Percentiles rank a stretch among this genome's conserved stretches.
phyloP scores from a whole-genome alignment of 2,329 filamentous ascomycete genomes.

The Pseudonectria buxi region DNA sequence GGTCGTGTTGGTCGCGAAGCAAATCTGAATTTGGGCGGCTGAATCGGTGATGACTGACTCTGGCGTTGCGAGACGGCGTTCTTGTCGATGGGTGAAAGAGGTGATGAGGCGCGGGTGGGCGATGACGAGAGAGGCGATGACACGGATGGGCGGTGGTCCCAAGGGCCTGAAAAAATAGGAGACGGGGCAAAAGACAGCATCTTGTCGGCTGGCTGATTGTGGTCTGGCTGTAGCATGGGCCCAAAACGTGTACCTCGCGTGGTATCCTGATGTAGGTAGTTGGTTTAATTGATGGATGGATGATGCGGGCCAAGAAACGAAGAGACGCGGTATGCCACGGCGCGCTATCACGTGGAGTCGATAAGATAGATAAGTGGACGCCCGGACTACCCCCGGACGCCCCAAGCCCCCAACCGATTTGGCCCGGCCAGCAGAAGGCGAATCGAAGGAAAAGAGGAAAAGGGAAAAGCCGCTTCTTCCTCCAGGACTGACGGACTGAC shows the following conservation, averaged over 20 bases:
- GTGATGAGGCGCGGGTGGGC: conserved; percentile 46
- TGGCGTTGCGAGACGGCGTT: conserved; percentile 37
- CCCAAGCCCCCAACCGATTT: conserved; percentile 21
- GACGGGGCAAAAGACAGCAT: conserved; percentile 38
- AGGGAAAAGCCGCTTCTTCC: conserved; percentile 17
- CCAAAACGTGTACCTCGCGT: background rate
- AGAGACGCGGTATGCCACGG: conserved; percentile 19
- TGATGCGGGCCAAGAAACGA: conserved; percentile 2
- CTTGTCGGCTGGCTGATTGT: conserved; percentile 15
- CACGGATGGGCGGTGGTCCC: conserved; percentile 40
- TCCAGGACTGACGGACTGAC: too few species aligned
- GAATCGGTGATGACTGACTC: conserved; percentile 39
- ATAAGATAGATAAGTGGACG: conserved; percentile 1
- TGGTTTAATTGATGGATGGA: conserved; percentile 1
- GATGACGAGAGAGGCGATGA: conserved; percentile 55
- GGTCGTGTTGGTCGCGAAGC: conserved; percentile 50
- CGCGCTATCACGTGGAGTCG: conserved; percentile 27
- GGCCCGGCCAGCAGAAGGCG: conserved; percentile 17
- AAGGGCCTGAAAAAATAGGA: conserved; percentile 38
- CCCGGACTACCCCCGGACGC: conserved; percentile 9
- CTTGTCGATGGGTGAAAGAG: conserved; percentile 36
- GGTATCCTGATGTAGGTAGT: conserved; percentile 2
- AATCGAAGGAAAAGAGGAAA: conserved; percentile 14
- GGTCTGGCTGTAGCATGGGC: conserved; percentile 30
- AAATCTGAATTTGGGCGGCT: conserved; percentile 40